Conservation (phyloP, 345 rosid genomes). For the Heritiera fomes region DNA sequence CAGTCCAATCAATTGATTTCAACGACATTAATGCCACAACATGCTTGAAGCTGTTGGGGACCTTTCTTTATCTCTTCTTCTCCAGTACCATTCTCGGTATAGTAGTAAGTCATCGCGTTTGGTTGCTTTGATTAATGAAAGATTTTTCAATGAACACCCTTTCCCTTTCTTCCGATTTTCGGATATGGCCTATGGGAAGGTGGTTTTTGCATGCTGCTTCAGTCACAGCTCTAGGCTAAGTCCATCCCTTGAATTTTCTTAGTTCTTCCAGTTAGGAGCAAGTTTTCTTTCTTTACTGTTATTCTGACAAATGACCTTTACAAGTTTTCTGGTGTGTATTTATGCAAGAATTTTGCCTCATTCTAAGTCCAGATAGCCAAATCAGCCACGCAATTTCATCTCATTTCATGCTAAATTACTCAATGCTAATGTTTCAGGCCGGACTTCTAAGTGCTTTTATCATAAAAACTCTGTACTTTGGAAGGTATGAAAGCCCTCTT, state of each 20-base stretch:
- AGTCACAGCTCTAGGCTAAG: not conserved
- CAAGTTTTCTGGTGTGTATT: not conserved
- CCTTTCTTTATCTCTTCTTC: conserved; percentile 66
- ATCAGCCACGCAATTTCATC: not conserved
- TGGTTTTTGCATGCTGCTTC: too few species aligned
- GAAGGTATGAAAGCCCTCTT: conserved; percentile 40
- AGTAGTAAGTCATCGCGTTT: conserved; percentile 41
- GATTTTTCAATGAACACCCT: not conserved
- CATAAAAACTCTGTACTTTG: conserved; percentile 65
- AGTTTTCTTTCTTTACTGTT: not conserved
- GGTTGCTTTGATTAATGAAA: not conserved
- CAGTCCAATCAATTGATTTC: conserved; percentile 55
- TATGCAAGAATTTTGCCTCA: not conserved
- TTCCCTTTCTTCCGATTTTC: not conserved
- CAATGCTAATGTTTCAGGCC: conserved; percentile 38
- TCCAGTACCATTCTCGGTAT: conserved; percentile 61
- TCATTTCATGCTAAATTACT: conserved; percentile 17
- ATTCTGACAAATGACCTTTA: not conserved
- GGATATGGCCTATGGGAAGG: too few species aligned
- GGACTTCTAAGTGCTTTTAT: conserved; percentile 67
- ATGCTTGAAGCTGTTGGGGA: conserved; percentile 49
- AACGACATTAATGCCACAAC: conserved; percentile 34
- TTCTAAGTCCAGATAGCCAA: not conserved
- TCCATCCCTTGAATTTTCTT: not conserved
- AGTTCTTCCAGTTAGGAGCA: not conserved